These are phyloP conservation scores for Neurospora africana DNA, from an alignment of 495 filamentous ascomycete genomes.

Conservation along the genomic window DNA sequence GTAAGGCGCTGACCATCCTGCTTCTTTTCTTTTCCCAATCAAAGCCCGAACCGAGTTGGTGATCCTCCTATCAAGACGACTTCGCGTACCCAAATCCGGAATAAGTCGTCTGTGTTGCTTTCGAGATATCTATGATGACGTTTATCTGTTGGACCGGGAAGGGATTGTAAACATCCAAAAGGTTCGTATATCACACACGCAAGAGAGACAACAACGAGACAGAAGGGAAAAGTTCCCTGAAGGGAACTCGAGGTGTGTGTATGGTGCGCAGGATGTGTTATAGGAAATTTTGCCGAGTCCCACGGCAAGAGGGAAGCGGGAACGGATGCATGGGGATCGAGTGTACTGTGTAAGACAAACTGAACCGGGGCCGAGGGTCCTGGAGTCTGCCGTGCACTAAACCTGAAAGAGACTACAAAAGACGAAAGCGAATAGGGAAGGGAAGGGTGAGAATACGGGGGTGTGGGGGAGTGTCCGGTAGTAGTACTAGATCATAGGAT, in stretches of 20 bases:
- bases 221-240: background rate
- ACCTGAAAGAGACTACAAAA: background rate
- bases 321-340: background rate
- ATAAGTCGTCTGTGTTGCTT: background rate
- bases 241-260: background rate
- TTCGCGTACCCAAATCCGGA: background rate
- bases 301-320: background rate
- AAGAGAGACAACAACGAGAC: background rate
- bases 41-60: background rate
- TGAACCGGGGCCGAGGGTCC: background rate
- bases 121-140: background rate
- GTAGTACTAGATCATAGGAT: background rate
- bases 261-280: background rate
- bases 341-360: background rate
- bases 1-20: slow-evolving; percentile 5
- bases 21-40: background rate
- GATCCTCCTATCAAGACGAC: background rate
- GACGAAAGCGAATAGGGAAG: background rate
- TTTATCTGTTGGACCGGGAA: background rate
- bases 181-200: background rate
- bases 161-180: background rate
- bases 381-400: background rate
- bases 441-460: background rate
- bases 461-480: background rate
- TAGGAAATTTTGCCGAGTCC: background rate